phyloP scores from a whole-genome alignment of 495 filamentous ascomycete species.

The Glonium stellatum region DNA sequence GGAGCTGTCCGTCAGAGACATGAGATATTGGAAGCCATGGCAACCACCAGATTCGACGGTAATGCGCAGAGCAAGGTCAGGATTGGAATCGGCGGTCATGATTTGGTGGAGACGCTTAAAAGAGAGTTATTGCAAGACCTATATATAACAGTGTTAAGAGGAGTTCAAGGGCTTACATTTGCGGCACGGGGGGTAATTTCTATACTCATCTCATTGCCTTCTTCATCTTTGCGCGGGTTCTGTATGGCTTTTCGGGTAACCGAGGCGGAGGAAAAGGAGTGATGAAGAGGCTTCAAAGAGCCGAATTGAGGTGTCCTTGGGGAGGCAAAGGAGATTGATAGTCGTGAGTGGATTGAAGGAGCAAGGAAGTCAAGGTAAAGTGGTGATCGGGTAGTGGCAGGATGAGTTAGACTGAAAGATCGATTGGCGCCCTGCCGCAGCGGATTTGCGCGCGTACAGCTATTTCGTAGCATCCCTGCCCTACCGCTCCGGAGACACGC shows the following conservation, averaged over 20 bases:
- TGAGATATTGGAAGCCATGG: conserved; percentile 96
- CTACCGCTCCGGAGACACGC: conserved; percentile 15
- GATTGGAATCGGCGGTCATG: conserved; percentile 66
- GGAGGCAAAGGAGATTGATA: neutral
- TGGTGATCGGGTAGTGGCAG: conserved; percentile 14
- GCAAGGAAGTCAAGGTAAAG: conserved; percentile 34
- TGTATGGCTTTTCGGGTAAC: conserved; percentile 27
- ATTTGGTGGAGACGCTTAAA: conserved; percentile 63
- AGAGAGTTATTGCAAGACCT: neutral
- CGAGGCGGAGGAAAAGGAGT: neutral
- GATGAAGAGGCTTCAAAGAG: neutral
- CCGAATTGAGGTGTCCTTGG: neutral
- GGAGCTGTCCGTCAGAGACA: conserved; percentile 63
- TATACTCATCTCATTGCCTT: conserved; percentile 74
- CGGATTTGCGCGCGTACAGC: neutral
- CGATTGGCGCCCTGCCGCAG: neutral
- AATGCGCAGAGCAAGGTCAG: conserved; percentile 76
- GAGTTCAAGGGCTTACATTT: conserved; percentile 48
- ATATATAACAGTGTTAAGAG: neutral
- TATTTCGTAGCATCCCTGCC: neutral
- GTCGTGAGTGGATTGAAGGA: conserved; percentile 19
- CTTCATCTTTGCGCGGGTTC: conserved; percentile 65
- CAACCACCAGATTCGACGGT: conserved; percentile 89
- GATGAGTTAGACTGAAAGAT: conserved; percentile 4
- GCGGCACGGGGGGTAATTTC: conserved; percentile 75